These are phyloP conservation scores for Colletotrichum sublineola DNA, from an alignment of 2,329 filamentous ascomycete species.

Conservation along the genomic window DNA sequence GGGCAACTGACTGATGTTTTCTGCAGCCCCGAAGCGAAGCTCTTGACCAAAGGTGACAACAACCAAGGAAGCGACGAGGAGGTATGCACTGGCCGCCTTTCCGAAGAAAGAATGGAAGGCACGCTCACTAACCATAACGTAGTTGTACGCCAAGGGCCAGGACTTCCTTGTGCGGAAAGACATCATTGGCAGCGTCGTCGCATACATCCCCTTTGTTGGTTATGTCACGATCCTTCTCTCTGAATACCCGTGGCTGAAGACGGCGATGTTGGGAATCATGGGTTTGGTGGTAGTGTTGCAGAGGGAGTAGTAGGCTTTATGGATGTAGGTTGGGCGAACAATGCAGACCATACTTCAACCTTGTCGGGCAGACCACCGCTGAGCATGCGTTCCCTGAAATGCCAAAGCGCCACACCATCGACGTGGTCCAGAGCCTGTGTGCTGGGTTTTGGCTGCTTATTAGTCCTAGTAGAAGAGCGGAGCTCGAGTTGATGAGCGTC, in stretches of 20 bases:
- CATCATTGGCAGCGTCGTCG: conserved; percentile 92
- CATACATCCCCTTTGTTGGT: conserved; percentile 93
- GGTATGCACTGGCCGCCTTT: neutral
- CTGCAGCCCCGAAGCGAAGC: conserved; percentile 68
- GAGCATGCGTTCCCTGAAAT: neutral
- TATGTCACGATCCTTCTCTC: conserved; percentile 97
- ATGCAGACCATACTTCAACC: neutral
- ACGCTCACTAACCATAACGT: neutral
- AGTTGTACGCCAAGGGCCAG: conserved; percentile 82
- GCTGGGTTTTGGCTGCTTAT: neutral
- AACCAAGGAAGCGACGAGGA: conserved; percentile 80
- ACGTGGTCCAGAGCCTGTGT: neutral
- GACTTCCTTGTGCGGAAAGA: conserved; percentile 89
- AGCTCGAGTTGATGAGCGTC: neutral
- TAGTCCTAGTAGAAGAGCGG: neutral
- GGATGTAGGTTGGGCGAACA: neutral
- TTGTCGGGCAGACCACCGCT: neutral
- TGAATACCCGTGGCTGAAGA: conserved; percentile 98
- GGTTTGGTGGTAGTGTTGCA: conserved; percentile 93
- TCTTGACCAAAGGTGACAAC: conserved; percentile 98
- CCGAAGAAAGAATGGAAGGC: neutral
- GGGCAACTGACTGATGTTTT: neutral
- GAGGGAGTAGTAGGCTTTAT: conserved; percentile 76
- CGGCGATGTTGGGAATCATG: conserved; percentile 94
- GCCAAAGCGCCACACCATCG: neutral